Evolutionary conservation across 2,329 filamentous ascomycete species (phyloP).

Genomic region (Ophiostoma montium): DNA sequence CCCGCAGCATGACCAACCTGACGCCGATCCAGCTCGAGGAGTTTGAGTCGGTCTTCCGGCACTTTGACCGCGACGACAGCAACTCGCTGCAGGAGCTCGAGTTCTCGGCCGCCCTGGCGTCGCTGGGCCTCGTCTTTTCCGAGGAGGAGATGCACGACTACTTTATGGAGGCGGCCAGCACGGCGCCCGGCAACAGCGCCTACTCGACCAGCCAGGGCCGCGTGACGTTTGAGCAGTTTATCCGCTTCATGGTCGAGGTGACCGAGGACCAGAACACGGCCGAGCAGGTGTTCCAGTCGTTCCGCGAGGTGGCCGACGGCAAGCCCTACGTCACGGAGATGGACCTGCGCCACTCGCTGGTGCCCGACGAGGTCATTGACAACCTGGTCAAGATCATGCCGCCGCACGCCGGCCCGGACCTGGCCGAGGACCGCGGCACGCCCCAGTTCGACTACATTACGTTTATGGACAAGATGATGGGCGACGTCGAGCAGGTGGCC

Average conservation of each 20-base stretch:
- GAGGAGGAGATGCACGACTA: constrained; percentile 97
- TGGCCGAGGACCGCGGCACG: constrained; percentile 69
- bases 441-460: constrained; percentile 91
- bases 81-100: constrained; percentile 88
- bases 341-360: constrained; percentile 84
- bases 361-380: constrained; percentile 94
- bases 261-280: constrained; percentile 98
- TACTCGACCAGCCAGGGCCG: constrained; percentile 38
- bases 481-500: constrained; percentile 5
- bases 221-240: constrained; percentile 97
- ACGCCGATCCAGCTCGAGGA: constrained; percentile 97
- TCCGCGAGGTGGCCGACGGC: constrained; percentile 92
- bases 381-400: constrained; percentile 83
- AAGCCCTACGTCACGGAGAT: constrained; percentile 98
- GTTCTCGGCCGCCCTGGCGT: constrained; percentile 91
- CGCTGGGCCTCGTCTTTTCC: constrained; percentile 86
- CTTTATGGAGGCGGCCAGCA: constrained; percentile 70
- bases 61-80: constrained; percentile 87
- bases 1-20: constrained; percentile 95
- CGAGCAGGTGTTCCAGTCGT: constrained; percentile 96
- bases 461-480: constrained; percentile 84
- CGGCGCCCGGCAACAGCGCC: neutral
- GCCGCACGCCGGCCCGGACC: constrained; percentile 64
- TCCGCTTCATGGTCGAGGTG: constrained; percentile 97
- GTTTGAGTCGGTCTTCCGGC: constrained; percentile 94